Evolutionary conservation across 768 basidiomycete genomes (phyloP), one percentile per base, ranked within the genome.

Genomic region (Rubroboletus pulcherrimus): DNA sequence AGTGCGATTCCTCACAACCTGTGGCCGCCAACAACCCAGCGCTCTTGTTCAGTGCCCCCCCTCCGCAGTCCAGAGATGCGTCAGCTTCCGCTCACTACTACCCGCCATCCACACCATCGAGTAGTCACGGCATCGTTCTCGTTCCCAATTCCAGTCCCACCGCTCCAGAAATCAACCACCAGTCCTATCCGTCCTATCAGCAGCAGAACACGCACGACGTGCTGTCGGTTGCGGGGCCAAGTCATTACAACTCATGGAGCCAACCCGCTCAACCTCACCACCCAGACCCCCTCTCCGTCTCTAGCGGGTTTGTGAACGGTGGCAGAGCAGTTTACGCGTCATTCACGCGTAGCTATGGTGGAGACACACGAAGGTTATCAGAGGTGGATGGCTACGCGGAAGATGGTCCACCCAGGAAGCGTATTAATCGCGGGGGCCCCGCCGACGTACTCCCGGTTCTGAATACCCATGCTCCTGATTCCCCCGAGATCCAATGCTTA

Each of bases 111-210:
- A 77, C 57, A 61, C 72, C 83, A 8, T 73, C 79, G 10, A 67
- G 79, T 30, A 19, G 54, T 35, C 73, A 76, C 42, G 82, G 81
- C 66, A 81, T 74, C 53, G 72, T 91, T 49, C 83, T 91, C 51
- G 89, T 89, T 24, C 89, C 89, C 46, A 86, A 78, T 72, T 91
- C 91, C 51, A 91, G 87, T 59, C 87, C 89, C 33, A 65, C 79
- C 35, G 61, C 63, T 38, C 69, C 77, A 45, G 79, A 83, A 55
- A 57, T 73, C 14, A 58, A 64, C 15, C 63, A 74, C 55, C 74
- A 69, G 26, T 61, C 75, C 8, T 72, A 80, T 66, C 74, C 75
- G 31, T 65, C 77, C 21, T 73, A 75, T 55, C 63, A 73, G 35
- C 75, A 71, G 14, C 67, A 73, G 55, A 59, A 57, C 43, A 57